A percentile compares a stretch with the other conserved stretches of the same genome.
These are phyloP conservation scores for Chamaenerion angustifolium DNA, from an alignment of 345 rosid species.

Conservation along the genomic window DNA sequence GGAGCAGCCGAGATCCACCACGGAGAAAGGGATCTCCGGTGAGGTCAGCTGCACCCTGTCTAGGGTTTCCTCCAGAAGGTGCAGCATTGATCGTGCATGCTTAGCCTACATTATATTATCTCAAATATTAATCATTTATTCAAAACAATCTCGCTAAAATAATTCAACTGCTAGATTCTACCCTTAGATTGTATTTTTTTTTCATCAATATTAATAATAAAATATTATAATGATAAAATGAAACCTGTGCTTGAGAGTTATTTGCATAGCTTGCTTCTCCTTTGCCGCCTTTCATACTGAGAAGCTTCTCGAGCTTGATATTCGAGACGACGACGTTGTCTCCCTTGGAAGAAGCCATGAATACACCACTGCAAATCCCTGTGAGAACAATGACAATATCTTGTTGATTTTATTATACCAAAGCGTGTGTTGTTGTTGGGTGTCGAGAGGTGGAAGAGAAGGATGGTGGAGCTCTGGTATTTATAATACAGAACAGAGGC, in stretches of 20 bases:
- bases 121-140: too few relatives aligned
- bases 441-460: background rate
- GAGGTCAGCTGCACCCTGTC: conserved; percentile 44
- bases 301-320: conserved; percentile 67
- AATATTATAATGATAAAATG: background rate
- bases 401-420: background rate
- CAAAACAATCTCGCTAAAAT: too few relatives aligned
- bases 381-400: background rate
- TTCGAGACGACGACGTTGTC: conserved; percentile 52
- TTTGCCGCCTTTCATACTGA: conserved; percentile 92
- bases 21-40: conserved; percentile 46
- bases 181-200: too few relatives aligned
- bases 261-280: conserved; percentile 89
- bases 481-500: background rate
- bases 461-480: background rate
- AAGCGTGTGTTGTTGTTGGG: background rate
- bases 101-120: conserved; percentile 33
- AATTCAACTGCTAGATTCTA: too few relatives aligned
- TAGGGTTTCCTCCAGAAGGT: conserved; percentile 74
- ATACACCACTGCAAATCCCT: background rate
- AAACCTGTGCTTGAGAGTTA: conserved; percentile 74
- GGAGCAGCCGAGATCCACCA: conserved; percentile 90
- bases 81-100: conserved; percentile 88
- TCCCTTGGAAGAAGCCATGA: conserved; percentile 39
- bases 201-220: background rate